Evolutionary conservation across 1,139 yeast species (phyloP).

Genomic region (Pneumocystis sp.): DNA sequence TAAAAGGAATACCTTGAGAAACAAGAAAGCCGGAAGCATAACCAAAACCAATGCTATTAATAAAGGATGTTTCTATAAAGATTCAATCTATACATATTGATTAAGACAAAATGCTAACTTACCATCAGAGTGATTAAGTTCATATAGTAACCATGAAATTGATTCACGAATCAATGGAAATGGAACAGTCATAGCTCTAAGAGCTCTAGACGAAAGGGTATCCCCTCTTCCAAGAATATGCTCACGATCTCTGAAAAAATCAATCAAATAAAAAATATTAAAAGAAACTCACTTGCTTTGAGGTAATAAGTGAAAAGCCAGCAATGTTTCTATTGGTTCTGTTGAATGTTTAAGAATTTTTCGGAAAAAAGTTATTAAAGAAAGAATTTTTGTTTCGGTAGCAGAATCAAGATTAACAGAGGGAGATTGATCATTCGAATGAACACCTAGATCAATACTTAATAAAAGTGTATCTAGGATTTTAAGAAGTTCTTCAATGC

Average conservation of each 20-base stretch:
- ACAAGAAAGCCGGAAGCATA: constrained; percentile 21
- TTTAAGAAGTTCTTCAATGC: not conserved
- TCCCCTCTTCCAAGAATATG: constrained; percentile 13
- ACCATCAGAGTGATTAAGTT: constrained; percentile 13
- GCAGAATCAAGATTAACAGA: not conserved
- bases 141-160: constrained; percentile 12
- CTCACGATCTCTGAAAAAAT: constrained; percentile 9
- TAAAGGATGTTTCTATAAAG: constrained; percentile 13
- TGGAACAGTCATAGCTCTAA: constrained; percentile 8
- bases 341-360: not conserved
- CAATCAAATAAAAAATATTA: not conserved
- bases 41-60: constrained; percentile 22
- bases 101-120: not conserved
- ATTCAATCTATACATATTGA: not conserved
- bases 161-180: constrained; percentile 7
- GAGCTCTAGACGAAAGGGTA: constrained; percentile 10
- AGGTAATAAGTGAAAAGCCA: constrained; percentile 6
- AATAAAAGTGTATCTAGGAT: not conserved
- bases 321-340: constrained; percentile 2
- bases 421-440: not conserved
- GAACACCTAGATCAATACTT: not conserved
- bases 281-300: not conserved
- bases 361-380: constrained; percentile 4
- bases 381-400: constrained; percentile 3
- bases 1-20: constrained; percentile 17